Conservation (phyloP, 2,329 filamentous ascomycete genomes). For the Hymenoscyphus albidus region DNA sequence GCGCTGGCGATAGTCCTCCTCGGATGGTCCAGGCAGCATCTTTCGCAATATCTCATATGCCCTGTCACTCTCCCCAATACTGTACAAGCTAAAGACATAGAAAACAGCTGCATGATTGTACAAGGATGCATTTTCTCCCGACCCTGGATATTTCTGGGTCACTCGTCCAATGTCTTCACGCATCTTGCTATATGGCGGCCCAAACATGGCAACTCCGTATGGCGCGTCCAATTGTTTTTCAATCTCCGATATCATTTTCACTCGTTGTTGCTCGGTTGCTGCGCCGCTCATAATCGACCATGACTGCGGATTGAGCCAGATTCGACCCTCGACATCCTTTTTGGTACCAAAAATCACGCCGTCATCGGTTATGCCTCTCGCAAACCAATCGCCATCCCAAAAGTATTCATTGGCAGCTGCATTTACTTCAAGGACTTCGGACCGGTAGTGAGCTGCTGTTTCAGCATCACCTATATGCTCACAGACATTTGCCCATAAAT, state of each 20-base stretch:
- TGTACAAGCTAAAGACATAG: conserved; percentile 52
- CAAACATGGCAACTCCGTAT: conserved; percentile 54
- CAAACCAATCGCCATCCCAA: conserved; percentile 55
- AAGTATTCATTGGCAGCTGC: conserved; percentile 48
- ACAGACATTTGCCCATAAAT: conserved; percentile 51
- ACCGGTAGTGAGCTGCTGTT: conserved; percentile 43
- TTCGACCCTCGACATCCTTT: conserved; percentile 49
- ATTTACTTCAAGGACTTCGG: conserved; percentile 45
- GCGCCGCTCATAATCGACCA: conserved; percentile 54
- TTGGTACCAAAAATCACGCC: conserved; percentile 49
- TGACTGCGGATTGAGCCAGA: conserved; percentile 56
- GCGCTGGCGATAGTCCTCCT: conserved; percentile 48
- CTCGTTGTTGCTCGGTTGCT: conserved; percentile 41
- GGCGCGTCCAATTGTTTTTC: conserved; percentile 50
- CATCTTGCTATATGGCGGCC: conserved; percentile 51
- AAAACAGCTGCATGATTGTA: conserved; percentile 56
- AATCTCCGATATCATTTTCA: conserved; percentile 45
- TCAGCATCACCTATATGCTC: conserved; percentile 41
- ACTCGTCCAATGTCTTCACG: conserved; percentile 56
- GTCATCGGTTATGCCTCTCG: conserved; percentile 55
- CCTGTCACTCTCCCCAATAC: conserved; percentile 45
- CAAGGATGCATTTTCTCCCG: conserved; percentile 55
- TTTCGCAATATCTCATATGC: conserved; percentile 49
- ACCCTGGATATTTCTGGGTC: conserved; percentile 54
- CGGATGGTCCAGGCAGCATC: conserved; percentile 50